Base-by-base conservation (phyloP, 805 yeast species). In the Zygoascus bituminiphila region DNA sequence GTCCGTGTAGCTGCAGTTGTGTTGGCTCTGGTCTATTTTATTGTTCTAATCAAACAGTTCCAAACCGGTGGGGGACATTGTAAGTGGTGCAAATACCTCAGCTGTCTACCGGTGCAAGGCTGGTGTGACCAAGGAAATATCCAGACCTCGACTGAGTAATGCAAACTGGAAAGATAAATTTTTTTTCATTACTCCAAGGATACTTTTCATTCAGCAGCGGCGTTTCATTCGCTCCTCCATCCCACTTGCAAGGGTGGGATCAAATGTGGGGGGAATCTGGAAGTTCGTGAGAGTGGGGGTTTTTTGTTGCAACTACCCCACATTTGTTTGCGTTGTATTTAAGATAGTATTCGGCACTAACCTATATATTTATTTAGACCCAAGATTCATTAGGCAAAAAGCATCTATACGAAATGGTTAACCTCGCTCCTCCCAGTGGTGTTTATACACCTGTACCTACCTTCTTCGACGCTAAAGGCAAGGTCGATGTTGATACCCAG, bases 31-130 rank as follows among this genome's bases (percentile, higher is more conserved):
- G 65, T 75, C 0, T 79, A 74, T 63, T 78, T 79, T 61, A 77
- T 64, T 8, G 64, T 72, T 12, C 65, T 83, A 46, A 64, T 70
- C 2, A 62, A 63, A 37, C 77, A 77, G 54, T 78, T 81, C 54
- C 64, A 66, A 23, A 65, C 77, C 7, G 75, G 75, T 10, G 47
- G 47, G 15, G 72, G 71, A 5, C 63, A 70, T 49, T 83, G 89
- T 61, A 60, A 68, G 14, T 83, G 89, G 89, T 83, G 89, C 67
- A 81, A 80, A 59, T 83, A 82, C 58, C 68, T 83, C 55, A 79
- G 78, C 54, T 83, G 89, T 57, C 59, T 82, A 12, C 88, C 88
- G 0, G 82, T 82, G 3, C 72, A 78, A 51, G 81, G 77, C 24
- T 82, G 88, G 88, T 82, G 88, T 60, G 79, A 74, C 43, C 56